Evolutionary conservation across 345 rosid species (phyloP), one percentile per base, ranked within the genome.

Genomic region (Hibiscus mutabilis): DNA sequence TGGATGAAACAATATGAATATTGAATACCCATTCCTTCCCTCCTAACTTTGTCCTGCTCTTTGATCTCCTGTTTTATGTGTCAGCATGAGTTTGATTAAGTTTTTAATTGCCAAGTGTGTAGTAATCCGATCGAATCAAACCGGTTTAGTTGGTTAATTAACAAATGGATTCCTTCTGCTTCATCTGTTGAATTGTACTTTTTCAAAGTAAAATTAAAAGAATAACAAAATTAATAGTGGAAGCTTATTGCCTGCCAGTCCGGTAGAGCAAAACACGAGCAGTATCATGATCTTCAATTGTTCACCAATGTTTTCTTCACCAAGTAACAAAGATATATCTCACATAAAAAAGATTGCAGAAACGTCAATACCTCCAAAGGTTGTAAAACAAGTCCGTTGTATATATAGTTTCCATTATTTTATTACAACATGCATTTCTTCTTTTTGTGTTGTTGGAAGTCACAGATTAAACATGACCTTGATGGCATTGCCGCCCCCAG

Each of bases 401-500:
- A 6, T 7, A 35, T 35, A 35, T 31, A 7, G 10, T 44, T 64
- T 27, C 29, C 14, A 40, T 44, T 13, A 40, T 22, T 25, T 66
- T 46, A 8, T 46, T 7, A 25, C 13, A 66, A 44, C 2, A 66
- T 19, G 25, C 15, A 21, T 21, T 55, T 12, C 10, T n/a, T 15
- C 13, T 21, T 21, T 49, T 4, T 16, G 22, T 13, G 18, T 46
- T 31, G 42, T 1, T 14, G 22, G 31, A 27, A 9, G 14, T 82
- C 70, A 89, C 29, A 95, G 90, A 74, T 92, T 95, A 74, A 96
- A 89, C 98, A 92, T 96, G 74, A 96, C 94, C 79, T 92, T 92
- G 49, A 95, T 90, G 72, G 98, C 91, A 49, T 81, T 76, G 11
- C 98, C 89, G 22, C 99, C 99, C 5, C 83, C 77, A 47, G 96